Conservation (phyloP, 805 yeast genomes). For the Ogataea dorogensis region DNA sequence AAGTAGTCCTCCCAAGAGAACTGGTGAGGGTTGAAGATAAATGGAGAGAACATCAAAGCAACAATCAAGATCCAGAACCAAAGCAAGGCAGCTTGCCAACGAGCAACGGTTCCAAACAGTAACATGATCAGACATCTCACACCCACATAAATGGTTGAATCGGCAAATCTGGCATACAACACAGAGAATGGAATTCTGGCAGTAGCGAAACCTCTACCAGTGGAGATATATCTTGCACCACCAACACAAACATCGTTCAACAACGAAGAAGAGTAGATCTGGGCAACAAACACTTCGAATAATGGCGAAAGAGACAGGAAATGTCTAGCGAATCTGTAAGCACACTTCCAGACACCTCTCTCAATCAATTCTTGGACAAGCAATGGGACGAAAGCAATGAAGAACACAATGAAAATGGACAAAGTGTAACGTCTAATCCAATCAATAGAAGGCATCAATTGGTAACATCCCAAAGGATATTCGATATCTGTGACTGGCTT, state of each 20-base stretch:
- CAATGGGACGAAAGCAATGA: slow-evolving; percentile 76
- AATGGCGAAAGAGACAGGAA: slow-evolving; percentile 70
- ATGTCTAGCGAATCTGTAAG: slow-evolving; percentile 68
- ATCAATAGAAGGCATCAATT: slow-evolving; percentile 68
- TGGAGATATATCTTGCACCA: slow-evolving; percentile 84
- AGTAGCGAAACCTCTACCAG: slow-evolving; percentile 86
- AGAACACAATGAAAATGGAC: slow-evolving; percentile 79
- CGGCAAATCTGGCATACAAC: slow-evolving; percentile 74
- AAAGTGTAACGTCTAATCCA: slow-evolving; percentile 81
- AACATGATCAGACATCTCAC: slow-evolving; percentile 73
- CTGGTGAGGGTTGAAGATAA: slow-evolving; percentile 96
- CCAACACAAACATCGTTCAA: slow-evolving; percentile 73
- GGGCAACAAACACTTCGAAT: slow-evolving; percentile 82
- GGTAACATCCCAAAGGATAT: slow-evolving; percentile 71
- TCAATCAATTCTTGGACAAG: slow-evolving; percentile 78
- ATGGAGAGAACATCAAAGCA: slow-evolving; percentile 88
- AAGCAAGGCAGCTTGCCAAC: slow-evolving; percentile 89
- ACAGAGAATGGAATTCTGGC: slow-evolving; percentile 75
- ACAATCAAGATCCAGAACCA: slow-evolving; percentile 97
- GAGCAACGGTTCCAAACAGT: slow-evolving; percentile 68
- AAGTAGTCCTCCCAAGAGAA: slow-evolving; percentile 95
- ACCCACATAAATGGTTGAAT: slow-evolving; percentile 81
- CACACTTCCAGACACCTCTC: slow-evolving; percentile 76
- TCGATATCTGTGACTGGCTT: slow-evolving; percentile 65
- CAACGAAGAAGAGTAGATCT: slow-evolving; percentile 70